phyloP scores from a whole-genome alignment of 2,329 filamentous ascomycete genomes.

The Trichoderma harzianum region DNA sequence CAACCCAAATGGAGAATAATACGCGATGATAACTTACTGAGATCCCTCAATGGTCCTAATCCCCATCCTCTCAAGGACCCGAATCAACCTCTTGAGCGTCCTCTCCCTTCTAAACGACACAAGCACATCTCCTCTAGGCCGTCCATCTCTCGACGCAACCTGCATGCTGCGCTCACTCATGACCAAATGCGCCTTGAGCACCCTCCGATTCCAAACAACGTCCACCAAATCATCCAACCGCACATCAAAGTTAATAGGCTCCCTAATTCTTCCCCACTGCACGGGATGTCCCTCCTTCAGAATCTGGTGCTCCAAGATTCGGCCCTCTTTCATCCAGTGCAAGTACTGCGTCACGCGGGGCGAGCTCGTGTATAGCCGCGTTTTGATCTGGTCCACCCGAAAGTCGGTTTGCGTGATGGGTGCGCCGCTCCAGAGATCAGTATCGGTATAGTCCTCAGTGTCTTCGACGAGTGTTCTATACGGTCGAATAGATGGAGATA shows the following conservation, averaged over 20 bases:
- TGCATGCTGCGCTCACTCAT: slow-evolving; percentile 31
- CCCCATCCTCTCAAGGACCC: slow-evolving; percentile 44
- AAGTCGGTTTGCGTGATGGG: slow-evolving; percentile 47
- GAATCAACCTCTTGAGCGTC: slow-evolving; percentile 51
- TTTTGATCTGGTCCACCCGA: slow-evolving; percentile 52
- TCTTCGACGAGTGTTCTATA: not conserved
- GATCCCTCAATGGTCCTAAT: slow-evolving; percentile 39
- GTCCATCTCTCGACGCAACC: slow-evolving; percentile 30
- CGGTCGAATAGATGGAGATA: slow-evolving; percentile 21
- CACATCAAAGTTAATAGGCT: slow-evolving; percentile 50
- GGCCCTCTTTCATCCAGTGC: slow-evolving; percentile 45
- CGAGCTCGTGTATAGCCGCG: slow-evolving; percentile 44
- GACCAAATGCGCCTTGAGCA: slow-evolving; percentile 41
- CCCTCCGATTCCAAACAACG: slow-evolving; percentile 43
- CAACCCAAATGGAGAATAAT: not conserved
- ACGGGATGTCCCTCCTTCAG: slow-evolving; percentile 43
- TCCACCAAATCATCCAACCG: slow-evolving; percentile 44
- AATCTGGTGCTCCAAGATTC: slow-evolving; percentile 52
- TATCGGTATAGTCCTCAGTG: slow-evolving; percentile 30
- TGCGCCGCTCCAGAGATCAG: slow-evolving; percentile 48
- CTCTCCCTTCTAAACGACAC: slow-evolving; percentile 51
- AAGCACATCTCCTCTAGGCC: slow-evolving; percentile 45
- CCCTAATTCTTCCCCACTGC: slow-evolving; percentile 48
- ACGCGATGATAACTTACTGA: slow-evolving; percentile 34
- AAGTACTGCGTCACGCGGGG: slow-evolving; percentile 52